Base-by-base conservation (phyloP, 495 filamentous ascomycete genomes). In the Xylaria castorea region DNA sequence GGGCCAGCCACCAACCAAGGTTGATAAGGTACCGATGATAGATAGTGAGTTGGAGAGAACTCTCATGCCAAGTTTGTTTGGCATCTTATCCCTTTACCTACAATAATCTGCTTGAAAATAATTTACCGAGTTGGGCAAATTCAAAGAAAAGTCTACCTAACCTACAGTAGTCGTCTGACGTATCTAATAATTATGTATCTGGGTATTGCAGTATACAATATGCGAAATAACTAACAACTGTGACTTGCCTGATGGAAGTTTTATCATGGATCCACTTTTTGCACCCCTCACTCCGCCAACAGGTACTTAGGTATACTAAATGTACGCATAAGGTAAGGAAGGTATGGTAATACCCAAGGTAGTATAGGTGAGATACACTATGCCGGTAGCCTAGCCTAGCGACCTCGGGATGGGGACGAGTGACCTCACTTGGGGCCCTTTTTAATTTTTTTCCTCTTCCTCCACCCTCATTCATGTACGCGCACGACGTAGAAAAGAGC, bases 251-350 rank as follows among this genome's bases (percentile, higher is more conserved):
- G 48, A 51, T 12, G 50, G 7, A n/a, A 50, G 7, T 51, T 51
- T 32, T 30, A 57, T 12, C 25, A 11, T 12, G 20, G 12, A 1
- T 9, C 64, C 46, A 66, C 46, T 40, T 32, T 34, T 48, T 3
- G 4, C 44, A 66, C 64, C 64, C 46, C 64, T 51, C 64, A 32
- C 64, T 51, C 42, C 20, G n/a, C 62, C 62, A 66, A 64, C 60
- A 32, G n/a, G n/a, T n/a, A n/a, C n/a, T n/a, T n/a, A 42, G 38
- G 38, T 42, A 42, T 42, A 42, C 38, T 2, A 42, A n/a, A n/a
- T n/a, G n/a, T 42, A 12, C 36, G 36, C 36, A 7, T 8, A 38
- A 38, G 36, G 27, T 18, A n/a, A n/a, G 5, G 16, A 2, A 16
- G n/a, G n/a, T 48, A 48, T 20, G 20, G 48, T 51, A 51, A 51